Evolutionary conservation across 1,284 basidiomycete species (phyloP).

Genomic region (Leccinum griseonigrum): DNA sequence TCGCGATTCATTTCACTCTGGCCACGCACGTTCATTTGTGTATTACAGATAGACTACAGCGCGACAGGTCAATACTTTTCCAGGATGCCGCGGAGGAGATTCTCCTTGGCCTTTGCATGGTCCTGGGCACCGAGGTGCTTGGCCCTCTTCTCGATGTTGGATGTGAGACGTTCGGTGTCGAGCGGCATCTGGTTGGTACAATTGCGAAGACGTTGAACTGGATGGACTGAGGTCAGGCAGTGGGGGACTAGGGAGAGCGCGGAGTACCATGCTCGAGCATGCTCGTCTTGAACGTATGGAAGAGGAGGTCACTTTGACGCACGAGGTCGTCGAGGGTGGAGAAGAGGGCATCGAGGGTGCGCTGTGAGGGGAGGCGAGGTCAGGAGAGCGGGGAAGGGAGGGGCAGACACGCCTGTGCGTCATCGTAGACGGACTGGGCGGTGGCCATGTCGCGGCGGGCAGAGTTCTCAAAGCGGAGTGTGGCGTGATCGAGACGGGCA

Average conservation of each 20-base stretch:
- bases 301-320: slow-evolving; percentile 22
- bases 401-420: slow-evolving; percentile 27
- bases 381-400: background rate
- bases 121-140: slow-evolving; percentile 35
- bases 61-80: slow-evolving; percentile 29
- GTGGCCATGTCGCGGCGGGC: slow-evolving; percentile 18
- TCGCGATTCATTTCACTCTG: slow-evolving; percentile 7
- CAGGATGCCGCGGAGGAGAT: slow-evolving; percentile 32
- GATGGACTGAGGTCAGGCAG: slow-evolving; percentile 9
- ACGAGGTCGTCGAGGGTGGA: slow-evolving; percentile 19
- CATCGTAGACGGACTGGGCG: slow-evolving; percentile 8
- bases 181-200: slow-evolving; percentile 16
- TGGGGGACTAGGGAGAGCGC: background rate
- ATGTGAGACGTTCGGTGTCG: slow-evolving; percentile 27
- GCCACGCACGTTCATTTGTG: background rate
- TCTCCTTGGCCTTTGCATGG: slow-evolving; percentile 34
- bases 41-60: slow-evolving; percentile 14
- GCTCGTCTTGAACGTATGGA: slow-evolving; percentile 22
- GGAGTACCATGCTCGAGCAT: slow-evolving; percentile 24
- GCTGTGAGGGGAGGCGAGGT: slow-evolving; percentile 16
- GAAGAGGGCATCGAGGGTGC: slow-evolving; percentile 20
- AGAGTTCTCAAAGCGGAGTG: slow-evolving; percentile 19
- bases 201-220: slow-evolving; percentile 24
- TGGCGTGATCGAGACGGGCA: slow-evolving; percentile 16
- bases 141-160: slow-evolving; percentile 25